phyloP scores from a whole-genome alignment of 805 yeast genomes.

The Maudiozyma barnettii region DNA sequence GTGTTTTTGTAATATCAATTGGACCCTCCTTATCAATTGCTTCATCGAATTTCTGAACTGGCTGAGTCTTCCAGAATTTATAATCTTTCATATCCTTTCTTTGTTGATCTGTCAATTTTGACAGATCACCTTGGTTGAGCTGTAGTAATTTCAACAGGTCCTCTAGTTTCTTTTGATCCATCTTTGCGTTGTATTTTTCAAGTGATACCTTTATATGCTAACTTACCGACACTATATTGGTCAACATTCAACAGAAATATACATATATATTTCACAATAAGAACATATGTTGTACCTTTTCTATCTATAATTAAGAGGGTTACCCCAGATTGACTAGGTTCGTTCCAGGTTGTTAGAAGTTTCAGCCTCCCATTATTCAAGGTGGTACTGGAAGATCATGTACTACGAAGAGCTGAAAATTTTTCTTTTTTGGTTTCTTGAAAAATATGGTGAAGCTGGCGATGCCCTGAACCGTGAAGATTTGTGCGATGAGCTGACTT shows the following conservation, averaged over 20 bases:
- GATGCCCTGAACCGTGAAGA: not conserved
- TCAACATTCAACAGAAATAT: no score
- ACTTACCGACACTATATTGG: no score
- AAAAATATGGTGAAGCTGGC: not conserved
- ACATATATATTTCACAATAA: no score
- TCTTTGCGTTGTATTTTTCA: slow-evolving; percentile 7
- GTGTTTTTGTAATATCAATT: slow-evolving; percentile 56
- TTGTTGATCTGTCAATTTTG: slow-evolving; percentile 45
- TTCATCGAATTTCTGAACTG: slow-evolving; percentile 74
- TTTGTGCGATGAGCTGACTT: no score
- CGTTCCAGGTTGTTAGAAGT: not conserved
- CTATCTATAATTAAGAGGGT: no score
- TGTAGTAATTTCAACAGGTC: slow-evolving; percentile 42
- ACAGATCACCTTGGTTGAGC: slow-evolving; percentile 32
- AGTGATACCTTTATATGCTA: slow-evolving; percentile 8
- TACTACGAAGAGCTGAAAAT: not conserved
- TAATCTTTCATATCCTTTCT: slow-evolving; percentile 75
- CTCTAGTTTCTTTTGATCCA: slow-evolving; percentile 25
- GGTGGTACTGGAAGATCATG: not conserved
- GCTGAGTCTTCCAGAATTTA: slow-evolving; percentile 97
- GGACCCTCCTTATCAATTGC: slow-evolving; percentile 65
- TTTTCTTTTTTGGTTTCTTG: not conserved
- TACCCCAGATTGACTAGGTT: not conserved
- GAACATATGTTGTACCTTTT: no score
- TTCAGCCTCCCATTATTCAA: not conserved